These are phyloP conservation scores for Chlorella vulgaris DNA, from an alignment of 139 green algal species.

Conservation along the genomic window DNA sequence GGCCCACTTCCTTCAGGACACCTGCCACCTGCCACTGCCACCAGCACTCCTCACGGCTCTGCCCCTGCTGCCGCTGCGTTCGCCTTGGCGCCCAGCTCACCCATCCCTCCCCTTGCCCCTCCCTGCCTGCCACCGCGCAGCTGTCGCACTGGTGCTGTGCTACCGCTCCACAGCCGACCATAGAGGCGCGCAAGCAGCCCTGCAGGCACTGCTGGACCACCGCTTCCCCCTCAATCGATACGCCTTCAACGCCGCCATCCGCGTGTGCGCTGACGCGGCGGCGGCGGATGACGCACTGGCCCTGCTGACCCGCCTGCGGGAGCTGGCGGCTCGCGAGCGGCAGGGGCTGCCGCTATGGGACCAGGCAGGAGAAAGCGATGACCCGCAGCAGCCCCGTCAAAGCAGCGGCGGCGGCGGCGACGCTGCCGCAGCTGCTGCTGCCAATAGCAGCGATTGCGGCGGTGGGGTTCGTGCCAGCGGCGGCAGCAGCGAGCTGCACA, in stretches of 20 bases:
- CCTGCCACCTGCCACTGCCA: too few species aligned
- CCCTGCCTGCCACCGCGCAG: neutral
- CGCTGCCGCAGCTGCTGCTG: neutral
- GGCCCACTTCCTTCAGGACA: neutral
- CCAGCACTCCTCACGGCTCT: too few species aligned
- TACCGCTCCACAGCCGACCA: slow-evolving; percentile 33
- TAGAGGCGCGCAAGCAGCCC: neutral
- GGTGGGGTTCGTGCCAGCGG: neutral
- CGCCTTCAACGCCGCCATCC: slow-evolving; percentile 41
- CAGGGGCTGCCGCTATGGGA: neutral
- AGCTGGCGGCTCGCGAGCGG: neutral
- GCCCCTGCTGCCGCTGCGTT: too few species aligned
- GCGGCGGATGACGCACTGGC: slow-evolving; percentile 26
- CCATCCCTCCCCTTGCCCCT: too few species aligned
- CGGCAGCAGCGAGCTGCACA: neutral
- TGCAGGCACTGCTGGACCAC: slow-evolving; percentile 10
- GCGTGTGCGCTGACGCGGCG: slow-evolving; percentile 35
- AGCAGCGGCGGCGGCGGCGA: neutral
- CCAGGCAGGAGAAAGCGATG: too few species aligned
- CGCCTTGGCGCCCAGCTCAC: too few species aligned
- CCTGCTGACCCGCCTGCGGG: slow-evolving; percentile 22
- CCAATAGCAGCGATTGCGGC: too few species aligned
- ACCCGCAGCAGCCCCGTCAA: neutral
- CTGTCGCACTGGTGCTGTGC: slow-evolving; percentile 31
- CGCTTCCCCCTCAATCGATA: slow-evolving; percentile 27